These are phyloP conservation scores for Labyrinthula sp. DNA, from an alignment of 352 stramenopile genomes.

Conservation along the genomic window DNA sequence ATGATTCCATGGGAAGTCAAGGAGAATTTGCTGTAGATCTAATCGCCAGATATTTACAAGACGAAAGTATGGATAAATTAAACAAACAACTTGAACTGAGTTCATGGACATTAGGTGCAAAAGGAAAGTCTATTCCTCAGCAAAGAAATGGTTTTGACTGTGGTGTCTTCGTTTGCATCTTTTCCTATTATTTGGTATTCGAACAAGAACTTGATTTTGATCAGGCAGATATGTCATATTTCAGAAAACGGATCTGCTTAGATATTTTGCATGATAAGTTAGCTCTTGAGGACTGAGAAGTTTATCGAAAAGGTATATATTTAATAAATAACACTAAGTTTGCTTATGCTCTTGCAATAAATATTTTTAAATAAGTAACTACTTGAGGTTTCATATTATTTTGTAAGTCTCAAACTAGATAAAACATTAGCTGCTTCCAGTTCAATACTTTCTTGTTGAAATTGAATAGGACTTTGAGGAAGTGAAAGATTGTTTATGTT, in stretches of 20 bases:
- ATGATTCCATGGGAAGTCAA: conserved; percentile 31
- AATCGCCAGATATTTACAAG: conserved; percentile 28
- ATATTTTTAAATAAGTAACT: too few species aligned
- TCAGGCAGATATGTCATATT: conserved; percentile 12
- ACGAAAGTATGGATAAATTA: conserved; percentile 34
- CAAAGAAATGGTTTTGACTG: conserved; percentile 36
- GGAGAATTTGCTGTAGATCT: conserved; percentile 23
- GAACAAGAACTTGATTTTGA: conserved; percentile 10
- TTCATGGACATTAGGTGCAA: conserved; percentile 27
- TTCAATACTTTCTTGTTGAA: too few species aligned
- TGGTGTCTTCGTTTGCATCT: conserved; percentile 33
- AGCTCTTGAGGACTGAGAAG: too few species aligned
- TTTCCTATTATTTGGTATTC: conserved; percentile 17
- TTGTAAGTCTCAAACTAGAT: too few species aligned
- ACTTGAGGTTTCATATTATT: too few species aligned
- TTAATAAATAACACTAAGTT: too few species aligned
- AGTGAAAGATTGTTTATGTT: too few species aligned
- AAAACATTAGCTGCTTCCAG: too few species aligned
- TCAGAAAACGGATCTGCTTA: conserved; percentile 5
- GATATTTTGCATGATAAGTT: too few species aligned
- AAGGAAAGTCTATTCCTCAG: conserved; percentile 27
- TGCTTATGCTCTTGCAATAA: too few species aligned
- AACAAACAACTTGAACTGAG: conserved; percentile 20
- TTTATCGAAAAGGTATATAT: too few species aligned
- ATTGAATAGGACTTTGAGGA: too few species aligned